These are phyloP conservation scores for Drechslerella stenobrocha DNA, from an alignment of 2,329 filamentous ascomycete genomes.

Conservation along the genomic window DNA sequence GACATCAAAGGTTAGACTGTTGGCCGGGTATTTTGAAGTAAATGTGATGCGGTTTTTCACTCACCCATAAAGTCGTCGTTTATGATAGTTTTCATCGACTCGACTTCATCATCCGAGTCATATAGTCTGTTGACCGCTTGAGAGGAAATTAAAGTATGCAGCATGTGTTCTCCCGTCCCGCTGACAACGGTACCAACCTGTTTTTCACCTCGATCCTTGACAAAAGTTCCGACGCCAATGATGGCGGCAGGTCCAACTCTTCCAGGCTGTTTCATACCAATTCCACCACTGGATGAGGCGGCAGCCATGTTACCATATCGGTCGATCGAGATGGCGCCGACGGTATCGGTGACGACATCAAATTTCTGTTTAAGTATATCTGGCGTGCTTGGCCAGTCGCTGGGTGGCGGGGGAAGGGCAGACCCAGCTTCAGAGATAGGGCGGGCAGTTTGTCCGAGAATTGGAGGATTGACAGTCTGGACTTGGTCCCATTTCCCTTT, in stretches of 20 bases:
- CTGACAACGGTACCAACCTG: constrained; percentile 59
- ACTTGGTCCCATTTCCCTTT: constrained; percentile 54
- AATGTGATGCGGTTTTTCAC: no score
- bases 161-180: constrained; percentile 97
- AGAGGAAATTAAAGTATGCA: constrained; percentile 82
- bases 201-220: constrained; percentile 70
- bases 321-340: constrained; percentile 93
- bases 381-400: constrained; percentile 17
- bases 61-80: constrained; percentile 83
- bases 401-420: constrained; percentile 17
- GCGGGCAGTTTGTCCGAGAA: constrained; percentile 17
- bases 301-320: constrained; percentile 83
- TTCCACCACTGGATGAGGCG: constrained; percentile 92
- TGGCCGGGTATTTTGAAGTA: no score
- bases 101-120: constrained; percentile 70
- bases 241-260: constrained; percentile 89
- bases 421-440: constrained; percentile 33
- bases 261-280: constrained; percentile 96
- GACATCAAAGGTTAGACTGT: neutral
- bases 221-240: constrained; percentile 84
- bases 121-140: constrained; percentile 84
- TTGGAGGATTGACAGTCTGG: constrained; percentile 29
- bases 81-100: constrained; percentile 76
- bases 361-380: constrained; percentile 57
- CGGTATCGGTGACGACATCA: constrained; percentile 81